These are phyloP conservation scores for Coniferiporia sulphurascens DNA, from an alignment of 1,284 basidiomycete species.

Conservation along the genomic window DNA sequence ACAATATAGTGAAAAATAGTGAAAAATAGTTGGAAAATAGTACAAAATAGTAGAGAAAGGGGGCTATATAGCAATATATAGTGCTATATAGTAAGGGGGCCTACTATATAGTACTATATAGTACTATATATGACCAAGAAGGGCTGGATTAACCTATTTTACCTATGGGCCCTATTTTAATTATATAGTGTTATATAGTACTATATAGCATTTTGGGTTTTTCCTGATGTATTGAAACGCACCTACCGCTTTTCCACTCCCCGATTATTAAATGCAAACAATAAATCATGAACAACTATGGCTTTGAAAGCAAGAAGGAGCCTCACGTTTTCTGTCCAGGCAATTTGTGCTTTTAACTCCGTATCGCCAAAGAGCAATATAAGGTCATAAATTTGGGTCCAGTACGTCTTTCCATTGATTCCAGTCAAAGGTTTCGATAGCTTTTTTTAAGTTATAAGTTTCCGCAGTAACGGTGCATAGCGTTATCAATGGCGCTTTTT, in stretches of 20 bases:
- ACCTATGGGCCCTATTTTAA: too few species aligned
- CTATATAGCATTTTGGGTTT: too few species aligned
- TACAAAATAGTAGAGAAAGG: too few species aligned
- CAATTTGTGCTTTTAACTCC: slow-evolving; percentile 2
- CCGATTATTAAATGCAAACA: not conserved
- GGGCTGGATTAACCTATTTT: too few species aligned
- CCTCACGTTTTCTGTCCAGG: slow-evolving; percentile 25
- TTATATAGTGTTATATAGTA: too few species aligned
- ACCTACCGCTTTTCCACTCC: not conserved
- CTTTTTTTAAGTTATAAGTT: not conserved
- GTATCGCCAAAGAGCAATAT: not conserved
- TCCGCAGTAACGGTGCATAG: too few species aligned
- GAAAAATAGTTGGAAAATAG: too few species aligned
- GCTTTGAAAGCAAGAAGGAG: not conserved
- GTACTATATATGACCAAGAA: too few species aligned
- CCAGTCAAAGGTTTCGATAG: not conserved
- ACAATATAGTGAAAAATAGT: too few species aligned
- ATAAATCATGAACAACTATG: not conserved
- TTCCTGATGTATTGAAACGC: not conserved
- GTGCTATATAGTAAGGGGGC: too few species aligned
- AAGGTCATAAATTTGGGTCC: not conserved
- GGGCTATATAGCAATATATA: too few species aligned
- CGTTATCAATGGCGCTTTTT: not conserved
- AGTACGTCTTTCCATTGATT: not conserved
- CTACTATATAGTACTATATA: too few species aligned